phyloP scores from a whole-genome alignment of 495 filamentous ascomycete species.

The Endocarpon pusillum region DNA sequence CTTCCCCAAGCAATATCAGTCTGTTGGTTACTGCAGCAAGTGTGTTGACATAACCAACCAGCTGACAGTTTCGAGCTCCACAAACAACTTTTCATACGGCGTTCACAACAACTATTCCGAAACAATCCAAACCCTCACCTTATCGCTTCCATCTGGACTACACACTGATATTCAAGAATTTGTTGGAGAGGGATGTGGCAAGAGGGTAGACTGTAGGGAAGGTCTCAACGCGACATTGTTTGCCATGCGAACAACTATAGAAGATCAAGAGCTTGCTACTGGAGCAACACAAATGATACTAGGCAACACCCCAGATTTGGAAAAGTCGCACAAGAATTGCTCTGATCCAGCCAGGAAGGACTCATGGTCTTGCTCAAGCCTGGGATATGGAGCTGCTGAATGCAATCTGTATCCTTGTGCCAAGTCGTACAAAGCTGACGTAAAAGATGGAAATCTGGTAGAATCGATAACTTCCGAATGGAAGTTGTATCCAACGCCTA shows the following conservation, averaged over 20 bases:
- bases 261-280: too few species aligned
- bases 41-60: slow-evolving; percentile 1
- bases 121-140: too few species aligned
- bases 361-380: background rate
- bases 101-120: too few species aligned
- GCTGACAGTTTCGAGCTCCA: background rate
- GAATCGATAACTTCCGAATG: background rate
- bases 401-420: background rate
- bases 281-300: background rate
- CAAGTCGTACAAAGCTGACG: background rate
- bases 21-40: background rate
- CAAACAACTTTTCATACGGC: background rate
- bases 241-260: too few species aligned
- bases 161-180: too few species aligned
- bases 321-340: background rate
- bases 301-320: background rate
- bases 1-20: slow-evolving; percentile 1
- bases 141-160: too few species aligned
- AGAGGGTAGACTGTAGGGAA: too few species aligned
- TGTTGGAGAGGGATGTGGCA: too few species aligned
- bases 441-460: background rate
- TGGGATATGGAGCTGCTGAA: background rate
- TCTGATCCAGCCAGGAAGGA: slow-evolving; percentile 1
- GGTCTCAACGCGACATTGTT: too few species aligned
- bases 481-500: background rate